Evolutionary conservation across 768 basidiomycete genomes (phyloP), one percentile per base, ranked within the genome.

Genomic region (Pholiota conissans): DNA sequence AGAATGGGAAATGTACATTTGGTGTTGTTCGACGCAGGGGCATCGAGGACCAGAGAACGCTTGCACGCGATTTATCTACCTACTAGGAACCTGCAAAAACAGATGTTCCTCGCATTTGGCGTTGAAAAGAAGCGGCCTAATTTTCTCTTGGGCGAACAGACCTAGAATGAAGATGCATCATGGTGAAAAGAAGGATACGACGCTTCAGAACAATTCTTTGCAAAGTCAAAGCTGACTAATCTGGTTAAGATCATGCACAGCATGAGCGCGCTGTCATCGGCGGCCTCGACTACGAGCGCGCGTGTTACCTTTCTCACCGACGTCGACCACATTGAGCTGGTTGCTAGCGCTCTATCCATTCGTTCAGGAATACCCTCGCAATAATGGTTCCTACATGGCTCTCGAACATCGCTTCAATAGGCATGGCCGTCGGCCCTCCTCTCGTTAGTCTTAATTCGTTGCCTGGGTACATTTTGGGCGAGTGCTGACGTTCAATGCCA

Each of bases 401-500:
- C n/a, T 83, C 87, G 14, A 83, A 78, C 10, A 61, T 77, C 7
- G 87, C 89, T 10, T 90, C 90, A 11, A 67, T 89, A 42, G 90
- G 89, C 34, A 93, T 93, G 91, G 92, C 91, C 24, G 74, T 93
- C 18, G 91, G 88, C 6, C 90, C 91, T 22, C 90, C 92, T 14
- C 76, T 94, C 55, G 82, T 81, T 54, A 49, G 70, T 65, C 37
- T 45, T 56, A 24, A n/a, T 11, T 35, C 28, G n/a, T 20, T 27
- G 49, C 27, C n/a, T 26, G 9, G 13, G 24, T 48, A 34, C 39
- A 51, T 48, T 37, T 52, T 53, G 34, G 47, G 39, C 39, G n/a
- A 46, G 56, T 48, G 10, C 37, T 55, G 2, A 30, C 40, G 48
- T 56, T 32, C 50, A 22, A 24, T 16, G 47, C 24, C 61, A 82